Evolutionary conservation across 768 basidiomycete genomes (phyloP).

Genomic region (Suillus decipiens): DNA sequence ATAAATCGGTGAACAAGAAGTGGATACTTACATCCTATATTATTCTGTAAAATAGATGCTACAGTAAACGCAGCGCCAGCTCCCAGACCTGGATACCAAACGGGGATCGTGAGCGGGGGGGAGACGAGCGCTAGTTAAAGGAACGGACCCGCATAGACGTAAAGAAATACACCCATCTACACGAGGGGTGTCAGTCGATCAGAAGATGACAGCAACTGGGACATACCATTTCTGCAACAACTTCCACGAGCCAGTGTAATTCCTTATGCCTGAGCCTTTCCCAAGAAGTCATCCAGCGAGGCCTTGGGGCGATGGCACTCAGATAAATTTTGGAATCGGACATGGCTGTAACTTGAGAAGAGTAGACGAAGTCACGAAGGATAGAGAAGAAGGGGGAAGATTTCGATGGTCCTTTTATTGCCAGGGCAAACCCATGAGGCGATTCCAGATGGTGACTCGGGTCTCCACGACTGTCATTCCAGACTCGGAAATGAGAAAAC

Average conservation of each 20-base stretch:
- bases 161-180: conserved; percentile 64
- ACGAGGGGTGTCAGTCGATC: conserved; percentile 8
- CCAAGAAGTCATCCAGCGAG: conserved; percentile 46
- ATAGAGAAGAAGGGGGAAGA: neutral
- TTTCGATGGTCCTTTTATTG: neutral
- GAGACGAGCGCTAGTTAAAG: neutral
- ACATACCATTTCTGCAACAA: conserved; percentile 60
- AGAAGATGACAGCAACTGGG: conserved; percentile 1
- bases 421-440: neutral
- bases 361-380: neutral
- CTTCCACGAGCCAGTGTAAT: conserved; percentile 56
- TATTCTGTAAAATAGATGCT: conserved; percentile 43
- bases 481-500: neutral
- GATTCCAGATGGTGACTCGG: neutral
- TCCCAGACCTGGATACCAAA: conserved; percentile 46
- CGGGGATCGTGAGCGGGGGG: neutral
- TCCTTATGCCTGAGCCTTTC: conserved; percentile 48
- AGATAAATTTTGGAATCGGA: conserved; percentile 36
- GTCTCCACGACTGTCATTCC: neutral
- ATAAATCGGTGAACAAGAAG: neutral
- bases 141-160: conserved; percentile 50
- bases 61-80: conserved; percentile 52
- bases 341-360: conserved; percentile 18
- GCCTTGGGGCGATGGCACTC: conserved; percentile 43
- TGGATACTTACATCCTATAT: conserved; percentile 48